Conservation (phyloP, 352 stramenopile genomes). For the Thraustochytrium striatum region DNA sequence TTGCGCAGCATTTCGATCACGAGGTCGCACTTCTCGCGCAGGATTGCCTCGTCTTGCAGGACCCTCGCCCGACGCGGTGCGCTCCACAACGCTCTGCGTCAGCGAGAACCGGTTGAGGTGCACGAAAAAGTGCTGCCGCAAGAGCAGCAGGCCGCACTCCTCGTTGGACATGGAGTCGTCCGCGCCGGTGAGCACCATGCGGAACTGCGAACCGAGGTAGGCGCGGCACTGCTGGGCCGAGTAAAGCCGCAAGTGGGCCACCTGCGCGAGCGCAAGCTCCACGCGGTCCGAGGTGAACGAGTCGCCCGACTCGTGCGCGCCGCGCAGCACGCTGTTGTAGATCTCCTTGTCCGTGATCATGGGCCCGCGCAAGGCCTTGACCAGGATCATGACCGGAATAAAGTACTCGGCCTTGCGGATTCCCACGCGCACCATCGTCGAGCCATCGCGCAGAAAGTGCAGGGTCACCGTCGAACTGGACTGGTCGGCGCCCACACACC, state of each 20-base stretch:
- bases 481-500: conserved; percentile 87
- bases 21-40: conserved; percentile 88
- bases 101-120: conserved; percentile 33
- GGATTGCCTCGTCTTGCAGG: conserved; percentile 61
- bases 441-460: conserved; percentile 94
- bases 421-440: conserved; percentile 98
- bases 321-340: conserved; percentile 90
- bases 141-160: conserved; percentile 76
- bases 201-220: conserved; percentile 95
- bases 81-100: background rate
- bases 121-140: conserved; percentile 43
- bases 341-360: conserved; percentile 86
- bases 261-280: conserved; percentile 93
- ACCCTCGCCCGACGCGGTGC: background rate
- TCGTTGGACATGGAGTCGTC: conserved; percentile 77
- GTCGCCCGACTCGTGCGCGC: conserved; percentile 72
- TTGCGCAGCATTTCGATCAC: conserved; percentile 94
- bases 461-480: conserved; percentile 90
- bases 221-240: conserved; percentile 74
- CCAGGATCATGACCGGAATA: conserved; percentile 89
- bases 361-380: conserved; percentile 81
- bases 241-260: conserved; percentile 71
- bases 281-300: conserved; percentile 93
- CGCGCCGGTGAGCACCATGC: conserved; percentile 74
- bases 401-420: conserved; percentile 98